phyloP scores from a whole-genome alignment of 2,329 filamentous ascomycete species.

The Balansia obtecta region DNA sequence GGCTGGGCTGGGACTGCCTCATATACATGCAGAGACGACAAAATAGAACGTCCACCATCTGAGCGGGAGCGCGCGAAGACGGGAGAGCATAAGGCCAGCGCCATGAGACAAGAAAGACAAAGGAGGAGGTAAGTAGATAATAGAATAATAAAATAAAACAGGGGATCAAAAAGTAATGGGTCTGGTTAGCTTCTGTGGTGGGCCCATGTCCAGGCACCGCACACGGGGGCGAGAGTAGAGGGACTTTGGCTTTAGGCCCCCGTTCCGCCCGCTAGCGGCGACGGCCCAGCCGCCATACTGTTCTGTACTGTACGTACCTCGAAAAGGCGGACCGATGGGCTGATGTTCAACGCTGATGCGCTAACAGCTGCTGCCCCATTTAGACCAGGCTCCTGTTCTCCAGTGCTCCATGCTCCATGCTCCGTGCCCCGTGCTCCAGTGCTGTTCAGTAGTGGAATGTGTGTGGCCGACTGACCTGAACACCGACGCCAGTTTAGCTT shows the following conservation, averaged over 20 bases:
- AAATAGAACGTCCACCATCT: too few species aligned
- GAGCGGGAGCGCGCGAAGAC: too few species aligned
- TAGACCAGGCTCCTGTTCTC: background rate
- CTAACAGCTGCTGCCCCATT: background rate
- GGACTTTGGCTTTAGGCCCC: slow-evolving; percentile 1
- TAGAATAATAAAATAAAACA: background rate
- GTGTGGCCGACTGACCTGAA: background rate
- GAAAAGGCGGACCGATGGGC: too few species aligned
- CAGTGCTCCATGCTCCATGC: too few species aligned
- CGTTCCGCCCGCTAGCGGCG: background rate
- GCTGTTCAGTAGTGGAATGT: background rate
- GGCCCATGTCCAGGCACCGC: background rate
- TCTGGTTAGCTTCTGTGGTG: background rate
- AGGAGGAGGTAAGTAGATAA: background rate
- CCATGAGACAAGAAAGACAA: background rate
- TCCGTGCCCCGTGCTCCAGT: background rate
- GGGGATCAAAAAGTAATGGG: background rate
- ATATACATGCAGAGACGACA: too few species aligned
- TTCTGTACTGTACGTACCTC: background rate
- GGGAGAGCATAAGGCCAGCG: too few species aligned
- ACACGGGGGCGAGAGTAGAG: background rate
- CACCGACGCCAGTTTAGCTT: too few species aligned
- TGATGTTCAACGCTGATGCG: too few species aligned
- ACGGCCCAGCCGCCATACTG: background rate
- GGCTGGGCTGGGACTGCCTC: too few species aligned